Base-by-base conservation (phyloP, 164 flowering plant genomes). In the Tetracentron sinense region DNA sequence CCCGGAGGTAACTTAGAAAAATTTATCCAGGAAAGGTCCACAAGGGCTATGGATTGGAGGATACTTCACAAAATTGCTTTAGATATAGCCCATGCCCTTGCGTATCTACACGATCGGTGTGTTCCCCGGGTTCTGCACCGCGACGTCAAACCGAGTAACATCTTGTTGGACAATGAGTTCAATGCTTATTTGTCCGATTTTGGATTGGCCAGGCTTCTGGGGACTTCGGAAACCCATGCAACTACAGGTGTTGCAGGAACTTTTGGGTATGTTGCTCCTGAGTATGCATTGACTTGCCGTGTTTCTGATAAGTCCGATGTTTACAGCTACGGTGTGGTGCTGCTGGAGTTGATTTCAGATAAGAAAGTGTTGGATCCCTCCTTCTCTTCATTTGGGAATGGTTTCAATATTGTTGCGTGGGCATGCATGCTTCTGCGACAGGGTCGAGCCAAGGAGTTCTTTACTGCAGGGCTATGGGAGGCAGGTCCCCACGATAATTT, bases 161-260 rank as follows among this genome's bases (percentile, higher is more conserved):
- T 86, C 14, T 51, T 86, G 64, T 60, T 86, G 66, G 88, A 86
- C 59, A 64, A 74, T 42, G 69, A 86, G 16, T 68, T 52, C 60
- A 86, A 84, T 60, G 89, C 92, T 5, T 84, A 78, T 57, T 61
- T 86, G 29, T 86, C 89, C 2, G 92, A 86, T 55, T 86, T 86
- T 64, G 92, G 92, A 3, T 57, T 86, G 28, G 70, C 92, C 7
- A 74, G 84, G 67, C 75, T 83, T 14, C 56, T 86, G 64, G 83
- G 81, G 15, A 66, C 76, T 35, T 72, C 85, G 0, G 83, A 79
- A 55, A 75, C 89, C 4, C 86, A 82, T 63, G 89, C 80, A 2
- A 82, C 85, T 3, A 82, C 90, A 0, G 81, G 78, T 19, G 90
- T 85, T 0, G 85, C 81, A 1, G 90, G 90, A 33, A 85, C 90